These are phyloP conservation scores for Saitozyma sp. DNA, from an alignment of 768 basidiomycete species.

Conservation along the genomic window DNA sequence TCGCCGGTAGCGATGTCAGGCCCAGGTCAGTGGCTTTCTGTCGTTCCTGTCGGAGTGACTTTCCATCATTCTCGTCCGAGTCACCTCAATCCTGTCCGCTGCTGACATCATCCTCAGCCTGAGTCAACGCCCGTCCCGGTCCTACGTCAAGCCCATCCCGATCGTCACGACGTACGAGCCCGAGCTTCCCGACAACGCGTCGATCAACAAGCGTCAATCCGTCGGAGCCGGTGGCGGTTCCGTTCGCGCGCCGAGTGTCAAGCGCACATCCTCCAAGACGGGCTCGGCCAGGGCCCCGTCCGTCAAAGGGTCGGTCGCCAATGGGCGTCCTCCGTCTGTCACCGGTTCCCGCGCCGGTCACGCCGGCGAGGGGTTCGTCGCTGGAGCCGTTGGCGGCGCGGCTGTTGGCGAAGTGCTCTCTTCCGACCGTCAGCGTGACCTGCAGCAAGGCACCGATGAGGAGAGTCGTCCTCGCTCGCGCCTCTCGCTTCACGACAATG, in stretches of 20 bases:
- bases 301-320: conserved; percentile 17
- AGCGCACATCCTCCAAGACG: conserved; percentile 17
- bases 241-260: conserved; percentile 11
- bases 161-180: conserved; percentile 47
- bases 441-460: conserved; percentile 24
- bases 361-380: conserved; percentile 6
- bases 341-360: conserved; percentile 14
- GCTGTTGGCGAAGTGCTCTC: conserved; percentile 38
- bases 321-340: conserved; percentile 8
- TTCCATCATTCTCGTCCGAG: too few relatives aligned
- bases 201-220: conserved; percentile 23
- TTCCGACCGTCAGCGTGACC: conserved; percentile 36
- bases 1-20: too few relatives aligned
- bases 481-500: conserved; percentile 29
- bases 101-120: conserved; percentile 12
- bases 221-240: conserved; percentile 17
- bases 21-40: too few relatives aligned
- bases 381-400: conserved; percentile 14
- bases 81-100: not conserved
- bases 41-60: too few relatives aligned
- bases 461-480: conserved; percentile 14
- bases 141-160: conserved; percentile 39
- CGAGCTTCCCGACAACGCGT: conserved; percentile 21
- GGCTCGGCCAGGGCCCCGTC: conserved; percentile 15
- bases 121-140: conserved; percentile 27